phyloP scores from a whole-genome alignment of 495 filamentous ascomycete genomes.

The Aspergillus nanangensis region DNA sequence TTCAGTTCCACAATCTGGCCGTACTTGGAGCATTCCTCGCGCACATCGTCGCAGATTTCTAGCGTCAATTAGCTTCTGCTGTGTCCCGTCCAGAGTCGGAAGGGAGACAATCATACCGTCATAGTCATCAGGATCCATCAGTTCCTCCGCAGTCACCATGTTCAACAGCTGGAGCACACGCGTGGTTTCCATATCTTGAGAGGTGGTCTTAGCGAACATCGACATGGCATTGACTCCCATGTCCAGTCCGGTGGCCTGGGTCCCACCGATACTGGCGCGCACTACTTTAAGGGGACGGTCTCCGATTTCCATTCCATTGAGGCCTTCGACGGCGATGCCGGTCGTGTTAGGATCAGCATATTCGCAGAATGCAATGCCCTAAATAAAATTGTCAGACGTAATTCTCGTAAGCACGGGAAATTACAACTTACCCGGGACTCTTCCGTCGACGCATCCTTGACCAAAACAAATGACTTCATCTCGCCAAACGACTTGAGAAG shows the following conservation, averaged over 20 bases:
- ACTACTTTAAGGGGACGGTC: constrained; percentile 79
- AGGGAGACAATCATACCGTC: constrained; percentile 56
- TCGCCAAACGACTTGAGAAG: constrained; percentile 86
- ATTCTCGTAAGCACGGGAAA: background rate
- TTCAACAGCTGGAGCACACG: constrained; percentile 90
- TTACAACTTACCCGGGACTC: constrained; percentile 72
- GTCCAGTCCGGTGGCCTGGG: constrained; percentile 83
- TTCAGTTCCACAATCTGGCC: constrained; percentile 81
- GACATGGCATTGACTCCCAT: constrained; percentile 98
- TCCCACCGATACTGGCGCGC: constrained; percentile 86
- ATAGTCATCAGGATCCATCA: constrained; percentile 91
- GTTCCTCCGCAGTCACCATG: constrained; percentile 95
- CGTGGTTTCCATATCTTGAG: constrained; percentile 66
- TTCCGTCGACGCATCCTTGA: constrained; percentile 81
- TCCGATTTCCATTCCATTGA: constrained; percentile 89
- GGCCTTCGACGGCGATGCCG: constrained; percentile 81
- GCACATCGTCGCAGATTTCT: constrained; percentile 94
- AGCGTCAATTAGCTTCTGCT: constrained; percentile 1
- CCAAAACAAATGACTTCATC: constrained; percentile 86
- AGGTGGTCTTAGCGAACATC: constrained; percentile 93
- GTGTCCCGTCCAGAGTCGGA: background rate
- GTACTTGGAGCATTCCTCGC: constrained; percentile 88
- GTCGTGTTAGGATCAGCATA: constrained; percentile 75
- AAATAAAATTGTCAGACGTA: constrained; percentile 19
- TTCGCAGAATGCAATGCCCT: constrained; percentile 98